Conservation (phyloP, 441 rosid genomes). For the Eutrema salsugineum region DNA sequence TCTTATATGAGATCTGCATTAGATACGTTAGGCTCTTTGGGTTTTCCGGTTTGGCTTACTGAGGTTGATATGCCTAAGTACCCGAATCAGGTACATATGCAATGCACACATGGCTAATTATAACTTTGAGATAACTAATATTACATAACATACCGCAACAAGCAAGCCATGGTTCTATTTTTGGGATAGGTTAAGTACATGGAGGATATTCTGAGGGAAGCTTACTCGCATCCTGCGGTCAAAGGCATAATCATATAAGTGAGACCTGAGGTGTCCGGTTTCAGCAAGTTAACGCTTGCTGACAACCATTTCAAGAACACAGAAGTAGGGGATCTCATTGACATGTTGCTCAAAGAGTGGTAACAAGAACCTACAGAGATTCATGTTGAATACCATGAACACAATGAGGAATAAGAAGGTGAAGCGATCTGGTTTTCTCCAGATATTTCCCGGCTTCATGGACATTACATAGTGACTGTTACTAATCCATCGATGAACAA, state of each 20-base stretch:
- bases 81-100: conserved; percentile 47
- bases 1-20: conserved; percentile 61
- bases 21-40: conserved; percentile 52
- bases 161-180: not conserved
- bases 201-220: conserved; percentile 75
- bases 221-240: conserved; percentile 54
- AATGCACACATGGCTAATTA: conserved; percentile 6
- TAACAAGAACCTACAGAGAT: conserved; percentile 13
- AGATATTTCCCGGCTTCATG: conserved; percentile 47
- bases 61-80: conserved; percentile 50
- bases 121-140: not conserved
- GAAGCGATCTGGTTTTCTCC: not conserved
- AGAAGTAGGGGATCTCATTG: conserved; percentile 58
- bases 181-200: conserved; percentile 44
- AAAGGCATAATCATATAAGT: conserved; percentile 56
- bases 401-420: not conserved
- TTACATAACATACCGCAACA: not conserved
- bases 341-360: conserved; percentile 62
- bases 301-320: conserved; percentile 49
- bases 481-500: conserved; percentile 30
- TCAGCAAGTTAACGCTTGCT: conserved; percentile 45
- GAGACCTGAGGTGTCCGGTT: conserved; percentile 54
- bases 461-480: conserved; percentile 45
- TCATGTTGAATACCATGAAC: not conserved
- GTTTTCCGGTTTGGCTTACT: conserved; percentile 76